phyloP scores from a whole-genome alignment of 2,329 filamentous ascomycete genomes.

The Fusarium kyushuense region DNA sequence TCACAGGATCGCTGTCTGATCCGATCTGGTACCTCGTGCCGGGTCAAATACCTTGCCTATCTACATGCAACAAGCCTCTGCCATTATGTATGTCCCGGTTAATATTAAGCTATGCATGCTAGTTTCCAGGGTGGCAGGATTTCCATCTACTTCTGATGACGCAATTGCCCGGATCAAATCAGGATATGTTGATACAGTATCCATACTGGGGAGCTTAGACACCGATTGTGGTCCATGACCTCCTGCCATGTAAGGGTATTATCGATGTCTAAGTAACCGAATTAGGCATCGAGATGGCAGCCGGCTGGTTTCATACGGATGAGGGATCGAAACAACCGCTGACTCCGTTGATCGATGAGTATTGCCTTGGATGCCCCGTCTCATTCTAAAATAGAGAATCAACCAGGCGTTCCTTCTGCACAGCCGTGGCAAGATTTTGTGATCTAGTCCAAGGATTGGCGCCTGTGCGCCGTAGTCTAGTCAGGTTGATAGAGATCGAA shows the following conservation, averaged over 20 bases:
- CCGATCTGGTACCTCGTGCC: neutral
- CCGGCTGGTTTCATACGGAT: neutral
- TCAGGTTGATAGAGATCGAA: conserved; percentile 8
- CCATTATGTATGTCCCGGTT: neutral
- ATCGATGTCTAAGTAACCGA: neutral
- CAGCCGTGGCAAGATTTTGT: conserved; percentile 23
- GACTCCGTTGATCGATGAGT: neutral
- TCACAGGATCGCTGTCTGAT: neutral
- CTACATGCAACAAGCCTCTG: neutral
- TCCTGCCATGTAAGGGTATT: neutral
- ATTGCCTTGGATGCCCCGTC: conserved; percentile 13
- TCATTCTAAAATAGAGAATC: conserved; percentile 1
- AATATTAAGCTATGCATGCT: conserved; percentile 16
- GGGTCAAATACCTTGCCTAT: neutral
- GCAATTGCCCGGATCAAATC: conserved; percentile 7
- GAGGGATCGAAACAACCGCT: neutral
- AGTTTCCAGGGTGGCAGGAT: conserved; percentile 2
- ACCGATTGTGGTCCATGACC: neutral
- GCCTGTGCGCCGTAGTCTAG: neutral
- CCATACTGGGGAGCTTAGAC: neutral
- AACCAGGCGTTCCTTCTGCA: conserved; percentile 10
- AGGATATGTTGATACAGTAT: conserved; percentile 9
- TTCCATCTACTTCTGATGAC: conserved; percentile 9
- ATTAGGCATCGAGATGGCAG: conserved; percentile 6
- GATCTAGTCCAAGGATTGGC: neutral